Percentiles rank a stretch among this genome's conserved stretches.
phyloP scores from a whole-genome alignment of 2,329 filamentous ascomycete species.

The Didymella glomerata region DNA sequence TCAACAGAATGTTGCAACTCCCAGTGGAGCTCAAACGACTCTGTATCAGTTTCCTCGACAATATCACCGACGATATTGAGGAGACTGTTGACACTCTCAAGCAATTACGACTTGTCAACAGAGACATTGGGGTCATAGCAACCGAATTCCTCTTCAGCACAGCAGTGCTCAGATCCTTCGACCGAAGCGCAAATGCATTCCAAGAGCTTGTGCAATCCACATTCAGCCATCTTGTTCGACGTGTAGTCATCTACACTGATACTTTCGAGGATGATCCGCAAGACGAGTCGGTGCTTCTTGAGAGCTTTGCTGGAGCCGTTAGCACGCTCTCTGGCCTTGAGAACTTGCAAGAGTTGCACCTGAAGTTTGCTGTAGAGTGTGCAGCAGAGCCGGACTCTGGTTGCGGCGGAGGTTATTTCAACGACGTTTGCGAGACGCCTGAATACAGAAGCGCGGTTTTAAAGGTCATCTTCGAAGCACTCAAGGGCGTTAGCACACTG shows the following conservation, averaged over 20 bases:
- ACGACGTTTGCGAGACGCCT: not conserved
- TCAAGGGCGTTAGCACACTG: not conserved
- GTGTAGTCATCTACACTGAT: not conserved
- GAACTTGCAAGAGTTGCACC: not conserved
- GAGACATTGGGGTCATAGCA: not conserved
- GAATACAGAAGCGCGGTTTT: not conserved
- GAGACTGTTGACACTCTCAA: not conserved
- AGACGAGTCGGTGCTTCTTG: not conserved
- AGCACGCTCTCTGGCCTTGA: not conserved
- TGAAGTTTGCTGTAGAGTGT: not conserved
- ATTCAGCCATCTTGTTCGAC: not conserved
- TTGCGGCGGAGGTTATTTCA: not conserved
- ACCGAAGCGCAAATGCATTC: not conserved
- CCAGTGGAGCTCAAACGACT: not conserved
- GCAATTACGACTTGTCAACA: not conserved
- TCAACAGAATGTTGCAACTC: not conserved
- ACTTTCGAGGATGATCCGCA: not conserved
- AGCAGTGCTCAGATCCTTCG: not conserved
- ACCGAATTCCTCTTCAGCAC: not conserved
- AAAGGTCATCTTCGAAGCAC: not conserved
- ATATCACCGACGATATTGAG: not conserved
- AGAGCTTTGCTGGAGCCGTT: not conserved
- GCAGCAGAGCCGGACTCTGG: not conserved
- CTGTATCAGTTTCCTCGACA: not conserved
- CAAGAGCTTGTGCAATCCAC: not conserved